Base-by-base conservation (phyloP, 2,329 filamentous ascomycete genomes). In the Xylaria sp. region DNA sequence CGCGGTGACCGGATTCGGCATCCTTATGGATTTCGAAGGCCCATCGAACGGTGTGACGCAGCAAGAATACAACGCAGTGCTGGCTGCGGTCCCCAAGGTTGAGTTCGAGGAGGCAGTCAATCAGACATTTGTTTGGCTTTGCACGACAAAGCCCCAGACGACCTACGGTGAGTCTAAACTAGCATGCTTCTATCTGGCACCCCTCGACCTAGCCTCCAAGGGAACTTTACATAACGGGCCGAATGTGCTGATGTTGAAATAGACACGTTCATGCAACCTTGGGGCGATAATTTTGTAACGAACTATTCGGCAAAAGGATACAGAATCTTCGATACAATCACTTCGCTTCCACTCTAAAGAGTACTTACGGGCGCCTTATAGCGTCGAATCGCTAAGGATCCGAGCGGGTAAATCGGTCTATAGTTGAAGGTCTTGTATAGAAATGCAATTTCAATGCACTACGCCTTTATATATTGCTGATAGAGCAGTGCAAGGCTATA, bases 1-100 rank as follows among this genome's bases (percentile, higher is more conserved):
- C 8, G 74, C 76, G 60, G 77, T 79, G 0, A 74, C 74, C 6
- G 69, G 74, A 12, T 69, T 74, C 18, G 81, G 80, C 1, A 81
- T 83, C 54, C 60, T 71, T 50, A 78, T 80, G 20, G 82, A 85
- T 58, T 83, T 84, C 62, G 56, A 73, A 31, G 81, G 82, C 0
- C 78, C 80, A 2, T 58, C 15, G 1, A 34, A 71, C 8, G 79
- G 78, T 2, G 73, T 82, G 3, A 77, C 78, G 3, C 70, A 71
- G 67, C 73, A 75, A 4, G 79, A 81, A 63, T 82, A 80, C 69
- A 72, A 76, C 41, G 69, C 70, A 12, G 76, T 83, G 10, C 67
- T 74, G 12, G 69, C 65, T n/a, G 78, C 75, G 66, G 82, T 80
- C 60, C 82, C 83, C 12, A 76, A 77, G 18, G 65, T 75, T 4